Base-by-base conservation (phyloP, 352 stramenopile genomes). In the Pythium scleroteichum region DNA sequence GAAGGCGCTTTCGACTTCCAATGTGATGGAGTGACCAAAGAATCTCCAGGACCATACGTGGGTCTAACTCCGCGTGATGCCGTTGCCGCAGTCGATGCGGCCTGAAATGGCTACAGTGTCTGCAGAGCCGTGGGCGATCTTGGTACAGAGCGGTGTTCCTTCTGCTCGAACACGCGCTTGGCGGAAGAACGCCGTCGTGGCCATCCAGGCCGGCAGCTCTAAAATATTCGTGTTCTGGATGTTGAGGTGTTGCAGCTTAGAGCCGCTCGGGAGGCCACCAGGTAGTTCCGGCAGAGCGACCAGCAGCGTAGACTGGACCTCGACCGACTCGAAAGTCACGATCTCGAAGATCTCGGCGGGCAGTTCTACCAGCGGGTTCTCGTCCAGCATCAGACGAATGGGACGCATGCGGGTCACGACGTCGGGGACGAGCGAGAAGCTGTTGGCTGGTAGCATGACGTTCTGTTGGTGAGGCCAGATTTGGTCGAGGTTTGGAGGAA, bases 351-450 rank as follows among this genome's bases (percentile, higher is more conserved):
- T 22, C 8, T 22, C 23, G 16, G 40, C 10, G 10, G 59, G 44
- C 7, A 67, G 33, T n/a, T 5, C 27, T 2, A n/a, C 32, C 6
- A 67, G 45, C 14, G 49, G 40, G 19, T 67, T 67, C 4, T 19
- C 44, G 16, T 61, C 51, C 27, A 67, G 42, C 41, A 56, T 44
- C 29, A 67, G 46, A 2, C 51, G 59, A 22, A 67, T 67, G 7
- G 59, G 59, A 12, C 22, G 3, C 59, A 67, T 62, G 29, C 22
- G 50, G 9, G 53, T 14, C 0, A 57, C 32, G 14, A 47, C 38
- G 9, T 45, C 29, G 16, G 59, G 59, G 6, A 67, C 20, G 14
- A 26, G 7, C 2, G 53, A 32, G 22, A 67, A 45, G 12, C 17
- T 35, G 35, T 62, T 67, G 19, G 9, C 20, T 20, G 51, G 59